Evolutionary conservation across 495 filamentous ascomycete genomes (phyloP).

Genomic region (Podospora bellae-mahoneyi): DNA sequence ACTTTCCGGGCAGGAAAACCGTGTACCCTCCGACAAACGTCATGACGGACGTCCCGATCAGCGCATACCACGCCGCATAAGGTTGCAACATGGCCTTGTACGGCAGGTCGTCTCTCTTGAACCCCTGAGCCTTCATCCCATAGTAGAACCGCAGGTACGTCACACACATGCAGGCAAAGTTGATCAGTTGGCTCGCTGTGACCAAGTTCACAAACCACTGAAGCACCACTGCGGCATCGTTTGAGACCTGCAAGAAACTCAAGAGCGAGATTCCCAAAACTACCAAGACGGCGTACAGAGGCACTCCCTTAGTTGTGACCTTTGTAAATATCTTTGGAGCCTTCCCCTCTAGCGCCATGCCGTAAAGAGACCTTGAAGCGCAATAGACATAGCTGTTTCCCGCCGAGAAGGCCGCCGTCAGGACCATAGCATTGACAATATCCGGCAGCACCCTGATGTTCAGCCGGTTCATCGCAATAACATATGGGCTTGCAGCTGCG

Average conservation of each 20-base stretch:
- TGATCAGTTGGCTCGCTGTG: conserved; percentile 72
- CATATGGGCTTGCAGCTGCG: conserved; percentile 75
- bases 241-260: conserved; percentile 68
- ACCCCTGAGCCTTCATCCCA: conserved; percentile 64
- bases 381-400: conserved; percentile 85
- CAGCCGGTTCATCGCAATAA: conserved; percentile 81
- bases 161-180: conserved; percentile 65
- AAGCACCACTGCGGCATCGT: conserved; percentile 63
- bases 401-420: conserved; percentile 75
- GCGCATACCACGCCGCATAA: conserved; percentile 64
- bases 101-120: conserved; percentile 59
- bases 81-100: conserved; percentile 67
- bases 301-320: conserved; percentile 59
- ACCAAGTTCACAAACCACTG: conserved; percentile 73
- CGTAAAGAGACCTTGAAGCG: conserved; percentile 71
- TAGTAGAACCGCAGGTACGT: conserved; percentile 72
- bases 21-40: conserved; percentile 71
- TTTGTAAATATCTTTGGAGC: conserved; percentile 63
- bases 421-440: conserved; percentile 74
- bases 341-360: conserved; percentile 63
- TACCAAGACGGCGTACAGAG: conserved; percentile 58
- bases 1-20: conserved; percentile 64
- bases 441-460: conserved; percentile 65
- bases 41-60: conserved; percentile 62
- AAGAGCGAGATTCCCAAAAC: conserved; percentile 64